Base-by-base conservation (phyloP, 306 rosid species). In the Cucurbita argyrosperma region DNA sequence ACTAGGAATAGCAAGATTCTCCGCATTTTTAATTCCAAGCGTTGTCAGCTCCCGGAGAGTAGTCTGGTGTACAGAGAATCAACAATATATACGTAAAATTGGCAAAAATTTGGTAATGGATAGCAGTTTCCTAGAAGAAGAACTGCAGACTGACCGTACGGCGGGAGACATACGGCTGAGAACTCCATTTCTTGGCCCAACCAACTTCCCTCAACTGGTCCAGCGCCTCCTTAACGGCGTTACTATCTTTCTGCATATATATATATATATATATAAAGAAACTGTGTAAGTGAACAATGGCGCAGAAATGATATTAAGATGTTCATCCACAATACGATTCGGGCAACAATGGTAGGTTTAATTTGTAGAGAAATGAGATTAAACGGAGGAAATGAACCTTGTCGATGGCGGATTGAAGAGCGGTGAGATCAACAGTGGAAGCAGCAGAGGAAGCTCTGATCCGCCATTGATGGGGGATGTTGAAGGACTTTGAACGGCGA, bases 171-270 rank as follows among this genome's bases (percentile, higher is more conserved):
- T 89, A 85, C 52, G 98, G 98, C 82, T 93, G 98, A 78, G 97
- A 93, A 82, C 92, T 85, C 98, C 98, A 93, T 84, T 88, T 90
- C 88, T 86, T 90, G 49, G 97, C 98, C 94, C 97, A 93, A 56
- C 98, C 96, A 71, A 77, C 78, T 80, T 90, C 90, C 78, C 76
- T 83, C 7, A 93, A 89, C 84, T 86, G 81, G 86, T 89, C 88
- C 76, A 93, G 92, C 64, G 90, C 92, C 78, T 87, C 94, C 84
- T 87, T 90, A 50, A 89, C 97, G 39, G 85, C 88, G 72, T 66
- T 76, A 78, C 97, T 93, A 61, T 93, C 97, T 76, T 90, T 93
- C 98, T 93, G 86, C 85, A 84, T 21, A 30, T 30, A 30, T 30
- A 30, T 26, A 26, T 23, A 23, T 26, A 26, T 55, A 68, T 58